Base-by-base conservation (phyloP, 805 yeast species). In the Groenewaldozyma tartarivorans region DNA sequence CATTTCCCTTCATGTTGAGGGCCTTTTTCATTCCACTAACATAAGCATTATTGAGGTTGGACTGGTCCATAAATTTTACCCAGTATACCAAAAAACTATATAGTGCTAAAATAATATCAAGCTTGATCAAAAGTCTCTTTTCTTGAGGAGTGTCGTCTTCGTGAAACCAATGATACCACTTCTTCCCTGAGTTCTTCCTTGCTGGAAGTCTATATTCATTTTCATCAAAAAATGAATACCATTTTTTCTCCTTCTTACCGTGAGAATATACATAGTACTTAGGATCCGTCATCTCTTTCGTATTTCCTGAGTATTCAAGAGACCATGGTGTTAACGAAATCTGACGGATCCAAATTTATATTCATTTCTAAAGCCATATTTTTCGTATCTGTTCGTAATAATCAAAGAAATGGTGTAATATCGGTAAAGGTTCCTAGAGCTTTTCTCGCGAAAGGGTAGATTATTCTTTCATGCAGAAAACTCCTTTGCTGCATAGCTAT, bases 31-130 rank as follows among this genome's bases (percentile, higher is more conserved):
- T 67, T 17, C 83, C 81, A 15, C 78, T 70, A 32, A 75, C 77
- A 50, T 78, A 80, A 1, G 86, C 86, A 51, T 79, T 77, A 45
- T 69, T 27, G 11, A 33, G 13, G 21, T 39, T 34, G 18, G 31
- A 16, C 42, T 68, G 69, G 52, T 81, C 86, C 37, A 81, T 61
- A 41, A 75, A 74, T 54, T 79, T 79, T 41, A 79, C 74, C 81
- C 82, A 81, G 56, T 79, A 79, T 1, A 75, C 76, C 43, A 76
- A 57, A 55, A 77, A 71, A 0, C n/a, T n/a, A n/a, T n/a, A n/a
- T n/a, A n/a, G n/a, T n/a, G 80, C 66, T 48, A 75, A 74, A 35
- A 75, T 53, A 9, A 75, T 46, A 50, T 79, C 86, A 24, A 79
- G 54, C 53, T 79, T 79, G 46, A 64, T 56, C 13, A 76, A 53